Percentiles rank a stretch among this genome's conserved stretches.
phyloP scores from a whole-genome alignment of 495 filamentous ascomycete genomes.

The Aspergillus heteromorphus region DNA sequence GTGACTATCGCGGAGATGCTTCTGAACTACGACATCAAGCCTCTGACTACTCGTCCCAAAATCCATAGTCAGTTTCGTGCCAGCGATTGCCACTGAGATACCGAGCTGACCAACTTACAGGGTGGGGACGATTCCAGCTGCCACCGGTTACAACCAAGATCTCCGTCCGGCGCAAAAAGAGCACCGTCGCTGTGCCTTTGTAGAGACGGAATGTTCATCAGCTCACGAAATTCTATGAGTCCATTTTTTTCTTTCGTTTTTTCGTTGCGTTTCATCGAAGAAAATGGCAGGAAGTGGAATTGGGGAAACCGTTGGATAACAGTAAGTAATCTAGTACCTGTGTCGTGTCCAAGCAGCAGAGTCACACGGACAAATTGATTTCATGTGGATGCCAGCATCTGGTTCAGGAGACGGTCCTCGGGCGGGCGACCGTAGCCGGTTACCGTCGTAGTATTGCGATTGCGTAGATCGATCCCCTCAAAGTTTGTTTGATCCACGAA shows the following conservation, averaged over 20 bases:
- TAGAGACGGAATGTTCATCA: neutral
- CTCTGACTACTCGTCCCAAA: constrained; percentile 3
- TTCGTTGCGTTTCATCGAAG: too few relatives aligned
- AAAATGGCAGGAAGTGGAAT: too few relatives aligned
- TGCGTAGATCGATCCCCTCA: too few relatives aligned
- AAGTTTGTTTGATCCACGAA: too few relatives aligned
- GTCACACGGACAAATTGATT: neutral
- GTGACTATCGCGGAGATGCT: constrained; percentile 9
- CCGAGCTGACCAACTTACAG: neutral
- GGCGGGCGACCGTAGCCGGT: neutral
- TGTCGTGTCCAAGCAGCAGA: neutral
- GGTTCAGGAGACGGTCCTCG: neutral
- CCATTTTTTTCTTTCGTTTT: neutral
- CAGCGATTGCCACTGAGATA: neutral
- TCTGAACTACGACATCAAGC: constrained; percentile 8
- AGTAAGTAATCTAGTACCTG: too few relatives aligned
- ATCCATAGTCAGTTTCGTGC: constrained; percentile 3
- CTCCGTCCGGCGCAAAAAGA: constrained; percentile 8
- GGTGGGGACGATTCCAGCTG: constrained; percentile 12
- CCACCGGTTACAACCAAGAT: constrained; percentile 7
- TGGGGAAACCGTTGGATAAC: too few relatives aligned
- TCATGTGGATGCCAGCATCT: neutral
- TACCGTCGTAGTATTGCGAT: neutral
- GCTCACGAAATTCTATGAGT: neutral
- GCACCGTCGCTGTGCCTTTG: neutral